Conservation (phyloP, 768 basidiomycete genomes). For the Baorangia bicolor region DNA sequence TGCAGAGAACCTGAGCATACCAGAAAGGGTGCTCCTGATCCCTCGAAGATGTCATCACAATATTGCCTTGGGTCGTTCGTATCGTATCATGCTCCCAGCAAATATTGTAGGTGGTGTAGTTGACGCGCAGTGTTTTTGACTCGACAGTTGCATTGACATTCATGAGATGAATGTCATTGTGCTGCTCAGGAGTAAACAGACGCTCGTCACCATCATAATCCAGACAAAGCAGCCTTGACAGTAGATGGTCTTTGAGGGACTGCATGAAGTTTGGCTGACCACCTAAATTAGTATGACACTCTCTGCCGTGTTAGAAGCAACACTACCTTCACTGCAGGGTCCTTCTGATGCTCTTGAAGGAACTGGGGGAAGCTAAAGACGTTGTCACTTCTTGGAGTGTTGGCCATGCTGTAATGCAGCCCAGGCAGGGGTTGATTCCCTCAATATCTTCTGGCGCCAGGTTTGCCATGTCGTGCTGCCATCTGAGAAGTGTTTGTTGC, state of each 20-base stretch:
- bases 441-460: not conserved
- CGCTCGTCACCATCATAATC: slow-evolving; percentile 18
- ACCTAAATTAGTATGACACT: accelerated
- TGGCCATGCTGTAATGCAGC: not conserved
- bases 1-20: slow-evolving; percentile 20
- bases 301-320: too few species aligned
- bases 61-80: not conserved
- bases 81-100: slow-evolving; percentile 7
- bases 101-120: slow-evolving; percentile 23
- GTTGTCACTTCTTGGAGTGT: not conserved
- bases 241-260: slow-evolving; percentile 22
- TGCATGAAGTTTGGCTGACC: slow-evolving; percentile 14
- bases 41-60: slow-evolving; percentile 7
- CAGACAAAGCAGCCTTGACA: slow-evolving; percentile 6
- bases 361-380: not conserved
- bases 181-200: slow-evolving; percentile 2
- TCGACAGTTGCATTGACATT: not conserved
- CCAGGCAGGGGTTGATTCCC: not conserved
- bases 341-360: not conserved
- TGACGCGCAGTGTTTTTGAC: not conserved
- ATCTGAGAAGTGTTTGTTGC: not conserved
- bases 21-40: slow-evolving; percentile 20
- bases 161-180: not conserved
- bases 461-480: not conserved
- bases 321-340: slow-evolving; percentile 8